Conservation (phyloP, 257 asterid species). For the Paulownia fortunei region DNA sequence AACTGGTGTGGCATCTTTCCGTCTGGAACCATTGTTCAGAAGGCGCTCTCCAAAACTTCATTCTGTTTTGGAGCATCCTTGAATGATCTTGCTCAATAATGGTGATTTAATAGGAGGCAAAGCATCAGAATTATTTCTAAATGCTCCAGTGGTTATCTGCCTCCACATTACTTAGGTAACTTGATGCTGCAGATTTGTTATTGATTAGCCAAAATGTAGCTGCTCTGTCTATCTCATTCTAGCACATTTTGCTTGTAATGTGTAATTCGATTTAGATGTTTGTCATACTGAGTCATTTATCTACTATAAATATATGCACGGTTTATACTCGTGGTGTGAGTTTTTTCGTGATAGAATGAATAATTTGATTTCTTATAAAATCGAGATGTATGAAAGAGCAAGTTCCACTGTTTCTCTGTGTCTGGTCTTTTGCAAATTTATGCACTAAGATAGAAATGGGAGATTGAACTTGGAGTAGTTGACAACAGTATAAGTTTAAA, state of each 20-base stretch:
- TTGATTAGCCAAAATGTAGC: background rate
- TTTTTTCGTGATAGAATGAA: background rate
- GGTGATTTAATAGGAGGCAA: constrained; percentile 30
- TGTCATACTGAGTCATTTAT: background rate
- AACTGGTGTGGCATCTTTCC: constrained; percentile 65
- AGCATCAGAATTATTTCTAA: constrained; percentile 26
- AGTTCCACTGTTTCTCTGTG: background rate
- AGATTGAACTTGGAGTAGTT: background rate
- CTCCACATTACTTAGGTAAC: constrained; percentile 36
- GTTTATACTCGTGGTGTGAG: background rate
- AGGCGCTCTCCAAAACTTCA: constrained; percentile 77
- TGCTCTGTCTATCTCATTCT: constrained; percentile 21
- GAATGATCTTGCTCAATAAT: constrained; percentile 36
- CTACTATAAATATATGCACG: background rate
- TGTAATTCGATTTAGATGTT: background rate
- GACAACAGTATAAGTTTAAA: background rate
- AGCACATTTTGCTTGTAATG: background rate
- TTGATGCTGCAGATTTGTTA: constrained; percentile 8
- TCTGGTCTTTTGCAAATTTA: background rate
- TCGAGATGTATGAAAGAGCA: constrained; percentile 11
- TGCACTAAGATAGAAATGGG: background rate
- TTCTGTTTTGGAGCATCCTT: constrained; percentile 70
- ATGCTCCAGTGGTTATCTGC: constrained; percentile 21
- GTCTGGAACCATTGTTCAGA: constrained; percentile 81
- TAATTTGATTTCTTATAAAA: background rate